These are phyloP conservation scores for Gyrodon lividus DNA, from an alignment of 768 basidiomycete genomes.

Conservation along the genomic window DNA sequence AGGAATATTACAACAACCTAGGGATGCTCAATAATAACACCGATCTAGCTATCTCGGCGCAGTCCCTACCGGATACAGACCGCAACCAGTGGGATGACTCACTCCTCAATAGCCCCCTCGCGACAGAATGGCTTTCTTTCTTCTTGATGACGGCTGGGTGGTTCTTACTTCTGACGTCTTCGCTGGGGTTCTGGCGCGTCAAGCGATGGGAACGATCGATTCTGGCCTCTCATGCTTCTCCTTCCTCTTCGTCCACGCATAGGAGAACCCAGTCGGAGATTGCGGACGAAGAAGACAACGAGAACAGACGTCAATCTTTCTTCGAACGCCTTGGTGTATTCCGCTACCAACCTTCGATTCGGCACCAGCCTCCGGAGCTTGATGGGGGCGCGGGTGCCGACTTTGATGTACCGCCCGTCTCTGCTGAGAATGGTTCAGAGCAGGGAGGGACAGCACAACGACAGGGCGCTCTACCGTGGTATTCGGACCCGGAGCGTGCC, in stretches of 20 bases:
- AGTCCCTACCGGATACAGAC: slow-evolving; percentile 5
- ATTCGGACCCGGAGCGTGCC: slow-evolving; percentile 45
- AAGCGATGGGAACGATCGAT: slow-evolving; percentile 87
- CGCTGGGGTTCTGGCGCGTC: slow-evolving; percentile 87
- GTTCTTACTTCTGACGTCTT: slow-evolving; percentile 87
- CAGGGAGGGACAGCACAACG: slow-evolving; percentile 24
- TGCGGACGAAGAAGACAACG: slow-evolving; percentile 24
- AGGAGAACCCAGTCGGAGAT: slow-evolving; percentile 26
- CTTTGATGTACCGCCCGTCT: slow-evolving; percentile 10
- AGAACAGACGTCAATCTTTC: slow-evolving; percentile 24
- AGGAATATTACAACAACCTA: slow-evolving; percentile 40
- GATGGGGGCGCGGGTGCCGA: slow-evolving; percentile 4
- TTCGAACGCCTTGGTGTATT: slow-evolving; percentile 30
- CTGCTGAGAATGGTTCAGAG: slow-evolving; percentile 30
- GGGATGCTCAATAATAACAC: slow-evolving; percentile 25
- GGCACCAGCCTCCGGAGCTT: slow-evolving; percentile 12
- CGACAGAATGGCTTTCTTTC: slow-evolving; percentile 94
- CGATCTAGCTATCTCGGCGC: slow-evolving; percentile 15
- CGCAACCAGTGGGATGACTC: slow-evolving; percentile 38
- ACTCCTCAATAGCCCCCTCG: slow-evolving; percentile 55
- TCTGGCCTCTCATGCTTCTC: slow-evolving; percentile 44
- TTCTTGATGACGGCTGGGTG: slow-evolving; percentile 90
- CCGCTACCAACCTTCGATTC: slow-evolving; percentile 5
- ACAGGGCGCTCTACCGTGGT: slow-evolving; percentile 29
- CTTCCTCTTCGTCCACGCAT: slow-evolving; percentile 34